phyloP scores from a whole-genome alignment of 148 eudicot species.

The Amaranthus cruentus region DNA sequence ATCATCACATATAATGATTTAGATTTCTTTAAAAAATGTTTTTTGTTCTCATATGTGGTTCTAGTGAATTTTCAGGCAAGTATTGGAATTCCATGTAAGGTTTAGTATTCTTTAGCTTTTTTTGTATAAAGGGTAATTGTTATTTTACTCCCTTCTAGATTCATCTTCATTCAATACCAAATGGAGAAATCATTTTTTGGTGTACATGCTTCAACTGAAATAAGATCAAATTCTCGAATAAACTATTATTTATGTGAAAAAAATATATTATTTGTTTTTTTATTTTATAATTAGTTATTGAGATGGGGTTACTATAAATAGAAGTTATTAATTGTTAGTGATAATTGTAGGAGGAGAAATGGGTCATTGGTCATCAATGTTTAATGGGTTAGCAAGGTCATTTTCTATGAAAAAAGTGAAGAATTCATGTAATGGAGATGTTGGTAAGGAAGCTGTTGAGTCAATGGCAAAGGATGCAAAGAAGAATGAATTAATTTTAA shows the following conservation, averaged over 20 bases:
- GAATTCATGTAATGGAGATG: slow-evolving; percentile 43
- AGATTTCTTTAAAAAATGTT: background rate
- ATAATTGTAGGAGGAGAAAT: slow-evolving; percentile 34
- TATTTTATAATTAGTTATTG: background rate
- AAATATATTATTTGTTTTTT: background rate
- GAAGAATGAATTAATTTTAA: slow-evolving; percentile 70
- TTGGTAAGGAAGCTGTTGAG: slow-evolving; percentile 59
- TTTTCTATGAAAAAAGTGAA: slow-evolving; percentile 43
- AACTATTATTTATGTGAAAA: too few species aligned
- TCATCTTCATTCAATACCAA: slow-evolving; percentile 5
- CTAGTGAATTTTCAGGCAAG: slow-evolving; percentile 23
- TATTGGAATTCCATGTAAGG: slow-evolving; percentile 46
- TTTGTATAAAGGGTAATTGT: slow-evolving; percentile 7
- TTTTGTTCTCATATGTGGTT: slow-evolving; percentile 6
- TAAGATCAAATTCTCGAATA: too few species aligned
- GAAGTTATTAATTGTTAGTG: background rate
- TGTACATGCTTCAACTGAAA: background rate
- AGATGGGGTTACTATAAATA: background rate
- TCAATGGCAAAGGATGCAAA: slow-evolving; percentile 64
- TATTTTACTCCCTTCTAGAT: slow-evolving; percentile 24
- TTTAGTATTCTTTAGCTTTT: slow-evolving; percentile 31
- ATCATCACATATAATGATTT: slow-evolving; percentile 16
- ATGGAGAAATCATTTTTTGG: slow-evolving; percentile 13
- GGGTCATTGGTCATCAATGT: slow-evolving; percentile 86
- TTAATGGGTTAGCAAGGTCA: slow-evolving; percentile 73